phyloP scores from a whole-genome alignment of 495 filamentous ascomycete species.

The Baudoinia panamericana region DNA sequence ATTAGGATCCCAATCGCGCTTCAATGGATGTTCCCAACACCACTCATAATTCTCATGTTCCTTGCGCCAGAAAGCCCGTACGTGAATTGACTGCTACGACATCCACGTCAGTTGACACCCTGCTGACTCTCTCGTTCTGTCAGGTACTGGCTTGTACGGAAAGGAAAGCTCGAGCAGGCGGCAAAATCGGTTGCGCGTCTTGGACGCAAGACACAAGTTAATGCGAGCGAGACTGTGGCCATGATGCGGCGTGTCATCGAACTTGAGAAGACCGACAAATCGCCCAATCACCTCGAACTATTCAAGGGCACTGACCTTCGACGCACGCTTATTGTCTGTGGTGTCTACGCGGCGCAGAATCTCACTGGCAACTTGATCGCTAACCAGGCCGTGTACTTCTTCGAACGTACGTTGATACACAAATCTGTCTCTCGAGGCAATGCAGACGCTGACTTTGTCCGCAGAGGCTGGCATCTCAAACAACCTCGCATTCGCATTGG shows the following conservation, averaged over 20 bases:
- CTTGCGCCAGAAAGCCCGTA: constrained; percentile 67
- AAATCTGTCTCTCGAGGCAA: neutral
- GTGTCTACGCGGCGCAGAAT: constrained; percentile 23
- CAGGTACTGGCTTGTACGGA: constrained; percentile 75
- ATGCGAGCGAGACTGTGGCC: constrained; percentile 61
- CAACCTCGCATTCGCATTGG: constrained; percentile 39
- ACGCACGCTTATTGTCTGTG: constrained; percentile 42
- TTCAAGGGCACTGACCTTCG: constrained; percentile 62
- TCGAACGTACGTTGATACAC: constrained; percentile 23
- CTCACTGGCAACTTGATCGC: constrained; percentile 27
- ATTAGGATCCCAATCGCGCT: constrained; percentile 23
- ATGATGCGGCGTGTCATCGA: constrained; percentile 80
- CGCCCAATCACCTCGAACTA: constrained; percentile 61
- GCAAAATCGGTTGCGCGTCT: constrained; percentile 55
- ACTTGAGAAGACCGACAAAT: constrained; percentile 55
- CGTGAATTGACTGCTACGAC: no score
- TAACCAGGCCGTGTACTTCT: constrained; percentile 34
- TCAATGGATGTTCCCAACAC: constrained; percentile 80
- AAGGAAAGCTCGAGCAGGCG: constrained; percentile 52
- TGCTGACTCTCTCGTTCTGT: no score
- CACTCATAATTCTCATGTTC: constrained; percentile 55
- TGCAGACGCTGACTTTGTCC: no score
- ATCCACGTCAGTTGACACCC: no score
- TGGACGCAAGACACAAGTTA: constrained; percentile 36
- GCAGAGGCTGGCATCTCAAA: constrained; percentile 34